Evolutionary conservation across 495 filamentous ascomycete species (phyloP).

Genomic region (Aspergillus coremiiformis): DNA sequence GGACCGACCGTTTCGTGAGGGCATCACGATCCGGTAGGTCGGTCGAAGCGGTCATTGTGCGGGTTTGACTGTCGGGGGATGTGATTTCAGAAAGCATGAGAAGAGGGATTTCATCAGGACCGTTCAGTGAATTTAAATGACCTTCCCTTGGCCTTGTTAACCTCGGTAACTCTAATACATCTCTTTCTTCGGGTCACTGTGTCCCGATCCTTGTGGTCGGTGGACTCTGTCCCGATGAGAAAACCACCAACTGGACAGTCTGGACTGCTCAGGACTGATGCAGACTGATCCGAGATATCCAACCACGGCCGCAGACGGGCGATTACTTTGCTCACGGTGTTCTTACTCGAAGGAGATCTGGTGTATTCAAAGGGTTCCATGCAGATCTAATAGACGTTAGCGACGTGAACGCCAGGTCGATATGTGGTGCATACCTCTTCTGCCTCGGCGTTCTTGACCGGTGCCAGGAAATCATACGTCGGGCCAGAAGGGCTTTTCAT

Average conservation of each 20-base stretch:
- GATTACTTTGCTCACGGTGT: not conserved
- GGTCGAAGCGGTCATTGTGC: not conserved
- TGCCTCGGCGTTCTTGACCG: not conserved
- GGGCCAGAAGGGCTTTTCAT: too few species aligned
- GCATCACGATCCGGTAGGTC: conserved; percentile 29
- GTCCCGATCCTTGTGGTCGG: not conserved
- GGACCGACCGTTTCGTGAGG: conserved; percentile 51
- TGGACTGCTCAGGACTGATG: not conserved
- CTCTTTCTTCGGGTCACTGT: not conserved
- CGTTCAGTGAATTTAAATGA: too few species aligned
- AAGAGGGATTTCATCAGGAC: too few species aligned
- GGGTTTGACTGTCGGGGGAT: too few species aligned
- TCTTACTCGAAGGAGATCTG: not conserved
- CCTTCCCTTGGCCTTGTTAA: too few species aligned
- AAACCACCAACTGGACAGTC: not conserved
- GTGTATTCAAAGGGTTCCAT: not conserved
- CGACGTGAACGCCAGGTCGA: not conserved
- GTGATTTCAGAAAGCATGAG: too few species aligned
- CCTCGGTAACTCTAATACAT: too few species aligned
- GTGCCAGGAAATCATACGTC: not conserved
- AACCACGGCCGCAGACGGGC: not conserved
- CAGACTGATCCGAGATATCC: not conserved
- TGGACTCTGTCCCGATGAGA: not conserved
- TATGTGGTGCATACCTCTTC: not conserved
- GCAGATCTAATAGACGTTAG: not conserved